Base-by-base conservation (phyloP, 78 protist genomes). In the Anaeramoeba flamelloides region DNA sequence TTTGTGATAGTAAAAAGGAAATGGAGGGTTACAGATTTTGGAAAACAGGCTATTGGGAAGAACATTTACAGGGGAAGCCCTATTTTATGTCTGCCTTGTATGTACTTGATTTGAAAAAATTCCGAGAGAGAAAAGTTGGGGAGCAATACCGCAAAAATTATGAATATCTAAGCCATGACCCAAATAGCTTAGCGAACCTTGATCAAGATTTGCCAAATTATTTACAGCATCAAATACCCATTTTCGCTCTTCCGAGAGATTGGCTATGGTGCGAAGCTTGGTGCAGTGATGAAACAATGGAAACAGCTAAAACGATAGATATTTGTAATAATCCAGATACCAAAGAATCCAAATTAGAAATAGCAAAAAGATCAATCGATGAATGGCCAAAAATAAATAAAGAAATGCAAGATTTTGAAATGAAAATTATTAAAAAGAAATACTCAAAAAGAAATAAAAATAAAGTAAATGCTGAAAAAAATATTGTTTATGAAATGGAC, bases 131-230 rank as follows among this genome's bases (percentile, higher is more conserved):
- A 8, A 84, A 84, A 0, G 92, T 94, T 0, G 99, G 99, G 38
- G 98, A 97, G 75, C 78, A 38, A 33, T 84, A 89, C 36, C 81
- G 79, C n/a, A 77, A 77, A 36, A 79, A 82, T 39, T 95, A 95
- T 82, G 92, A 92, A 33, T 53, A 75, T 34, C 82, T 97, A 1
- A 37, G 91, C 32, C 78, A 40, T 33, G 92, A 90, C 78, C 92
- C 91, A 1, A 84, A 90, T 83, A 77, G 85, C 34, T 83, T 91
- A n/a, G 0, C 90, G 36, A 90, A 91, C 75, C 87, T 91, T 75
- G 94, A 87, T 69, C 97, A 95, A 87, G 99, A 97, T 81, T 86
- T 97, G 36, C 99, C 98, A 41, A 97, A 97, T 87, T 91, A 91
- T 79, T 84, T 94, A 74, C 97, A 93, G 77, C 85, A 91, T 41